Conservation (phyloP, 331 rosid genomes). For the Acacia concinna region DNA sequence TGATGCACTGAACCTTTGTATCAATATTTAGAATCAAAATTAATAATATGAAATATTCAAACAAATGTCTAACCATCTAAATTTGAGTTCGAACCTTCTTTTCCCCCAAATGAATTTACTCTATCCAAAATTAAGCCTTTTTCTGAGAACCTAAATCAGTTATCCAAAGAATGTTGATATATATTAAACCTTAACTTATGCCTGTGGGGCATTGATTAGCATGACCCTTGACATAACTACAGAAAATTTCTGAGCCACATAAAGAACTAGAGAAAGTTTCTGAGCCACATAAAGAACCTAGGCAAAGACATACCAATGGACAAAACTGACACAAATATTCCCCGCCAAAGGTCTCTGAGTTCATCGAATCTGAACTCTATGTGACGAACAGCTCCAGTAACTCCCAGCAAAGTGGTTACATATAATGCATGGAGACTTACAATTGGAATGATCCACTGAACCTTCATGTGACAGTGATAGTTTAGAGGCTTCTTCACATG, state of each 20-base stretch:
- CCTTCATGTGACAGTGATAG: conserved; percentile 73
- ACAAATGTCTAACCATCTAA: neutral
- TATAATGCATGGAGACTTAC: conserved; percentile 62
- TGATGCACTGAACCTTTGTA: neutral
- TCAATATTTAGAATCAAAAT: neutral
- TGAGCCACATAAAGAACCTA: conserved; percentile 24
- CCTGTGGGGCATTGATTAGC: conserved; percentile 3
- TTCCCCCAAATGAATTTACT: neutral
- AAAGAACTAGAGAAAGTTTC: conserved; percentile 31
- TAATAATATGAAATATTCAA: neutral
- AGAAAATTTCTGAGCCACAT: conserved; percentile 26
- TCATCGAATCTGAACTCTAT: conserved; percentile 95
- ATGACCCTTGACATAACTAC: conserved; percentile 5
- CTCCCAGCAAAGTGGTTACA: conserved; percentile 70
- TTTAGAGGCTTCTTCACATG: conserved; percentile 68
- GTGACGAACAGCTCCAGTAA: conserved; percentile 78
- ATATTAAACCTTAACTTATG: conserved; percentile 16
- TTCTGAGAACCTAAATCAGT: neutral
- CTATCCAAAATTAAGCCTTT: conserved; percentile 16
- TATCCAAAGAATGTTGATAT: conserved; percentile 25
- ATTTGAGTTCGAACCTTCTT: conserved; percentile 9
- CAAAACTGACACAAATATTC: conserved; percentile 70
- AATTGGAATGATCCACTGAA: conserved; percentile 69
- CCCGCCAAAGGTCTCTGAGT: conserved; percentile 91
- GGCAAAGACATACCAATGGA: conserved; percentile 68